Evolutionary conservation across 2,329 filamentous ascomycete genomes (phyloP).

Genomic region (Calycina herbarum): DNA sequence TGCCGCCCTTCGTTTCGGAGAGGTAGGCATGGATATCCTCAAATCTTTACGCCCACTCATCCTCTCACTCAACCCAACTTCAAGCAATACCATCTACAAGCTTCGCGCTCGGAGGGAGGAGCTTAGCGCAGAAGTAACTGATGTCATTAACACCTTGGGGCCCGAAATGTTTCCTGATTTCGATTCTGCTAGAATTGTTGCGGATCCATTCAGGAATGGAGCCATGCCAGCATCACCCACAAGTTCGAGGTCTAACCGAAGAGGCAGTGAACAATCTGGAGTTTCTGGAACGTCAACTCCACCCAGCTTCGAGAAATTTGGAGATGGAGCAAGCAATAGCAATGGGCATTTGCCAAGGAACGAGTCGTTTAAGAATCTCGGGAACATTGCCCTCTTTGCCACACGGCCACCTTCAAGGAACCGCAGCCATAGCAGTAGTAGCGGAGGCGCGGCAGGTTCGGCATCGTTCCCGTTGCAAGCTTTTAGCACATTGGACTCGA

Average conservation of each 20-base stretch:
- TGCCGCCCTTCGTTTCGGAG: slow-evolving; percentile 88
- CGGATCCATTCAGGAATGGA: slow-evolving; percentile 48
- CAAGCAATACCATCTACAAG: slow-evolving; percentile 78
- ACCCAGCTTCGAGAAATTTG: slow-evolving; percentile 33
- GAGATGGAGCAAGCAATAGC: slow-evolving; percentile 33
- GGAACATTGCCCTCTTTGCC: slow-evolving; percentile 85
- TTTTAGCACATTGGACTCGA: slow-evolving; percentile 67
- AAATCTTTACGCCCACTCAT: slow-evolving; percentile 90
- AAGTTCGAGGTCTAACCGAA: slow-evolving; percentile 35
- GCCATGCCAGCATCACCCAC: slow-evolving; percentile 30
- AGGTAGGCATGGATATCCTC: slow-evolving; percentile 98
- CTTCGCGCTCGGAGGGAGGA: slow-evolving; percentile 71
- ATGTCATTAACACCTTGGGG: slow-evolving; percentile 91
- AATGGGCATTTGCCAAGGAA: slow-evolving; percentile 65
- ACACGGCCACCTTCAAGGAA: slow-evolving; percentile 80
- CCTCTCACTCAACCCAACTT: slow-evolving; percentile 80
- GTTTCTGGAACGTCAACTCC: slow-evolving; percentile 31
- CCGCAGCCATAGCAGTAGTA: slow-evolving; percentile 68
- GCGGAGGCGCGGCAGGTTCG: slow-evolving; percentile 60
- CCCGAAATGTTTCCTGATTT: slow-evolving; percentile 98
- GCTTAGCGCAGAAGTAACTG: slow-evolving; percentile 79
- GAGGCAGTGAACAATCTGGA: slow-evolving; percentile 53
- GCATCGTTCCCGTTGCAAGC: slow-evolving; percentile 65
- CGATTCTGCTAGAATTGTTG: slow-evolving; percentile 70
- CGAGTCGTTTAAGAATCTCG: slow-evolving; percentile 91